A percentile compares a stretch with the other conserved stretches of the same genome.
Evolutionary conservation across 2,329 filamentous ascomycete genomes (phyloP).

Genomic region (Aspergillus pseudoglaucus): DNA sequence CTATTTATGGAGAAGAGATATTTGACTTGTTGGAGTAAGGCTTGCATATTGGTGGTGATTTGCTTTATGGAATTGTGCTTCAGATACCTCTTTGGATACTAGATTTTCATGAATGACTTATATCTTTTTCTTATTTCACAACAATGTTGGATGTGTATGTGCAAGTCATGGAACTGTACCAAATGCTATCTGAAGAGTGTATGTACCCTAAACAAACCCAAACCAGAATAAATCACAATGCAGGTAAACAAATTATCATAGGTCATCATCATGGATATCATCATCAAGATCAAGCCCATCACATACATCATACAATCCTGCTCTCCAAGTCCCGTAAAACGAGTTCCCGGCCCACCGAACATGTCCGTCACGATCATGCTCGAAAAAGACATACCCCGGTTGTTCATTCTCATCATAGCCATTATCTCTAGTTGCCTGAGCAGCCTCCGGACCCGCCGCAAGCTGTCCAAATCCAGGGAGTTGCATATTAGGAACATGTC

Average conservation of each 20-base stretch:
- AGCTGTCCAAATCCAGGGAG: slow-evolving; percentile 28
- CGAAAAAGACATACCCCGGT: slow-evolving; percentile 37
- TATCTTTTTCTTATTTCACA: slow-evolving; percentile 1
- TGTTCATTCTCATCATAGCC: slow-evolving; percentile 7
- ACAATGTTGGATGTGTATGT: neutral
- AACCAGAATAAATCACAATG: slow-evolving; percentile 1
- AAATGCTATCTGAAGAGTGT: neutral
- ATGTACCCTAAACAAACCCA: neutral
- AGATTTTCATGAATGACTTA: neutral
- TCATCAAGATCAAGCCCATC: slow-evolving; percentile 31
- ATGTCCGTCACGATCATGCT: slow-evolving; percentile 27
- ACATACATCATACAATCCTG: slow-evolving; percentile 30
- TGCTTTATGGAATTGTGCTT: no score
- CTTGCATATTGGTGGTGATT: no score
- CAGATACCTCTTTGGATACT: neutral
- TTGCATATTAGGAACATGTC: slow-evolving; percentile 29
- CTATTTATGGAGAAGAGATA: no score
- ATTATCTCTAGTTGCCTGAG: slow-evolving; percentile 4
- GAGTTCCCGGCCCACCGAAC: slow-evolving; percentile 28
- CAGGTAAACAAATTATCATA: slow-evolving; percentile 11
- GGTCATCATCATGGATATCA: slow-evolving; percentile 10
- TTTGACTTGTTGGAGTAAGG: no score
- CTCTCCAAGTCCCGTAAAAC: slow-evolving; percentile 33
- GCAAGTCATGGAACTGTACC: neutral
- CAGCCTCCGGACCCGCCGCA: slow-evolving; percentile 21